Evolutionary conservation across 2,329 filamentous ascomycete species (phyloP).

Genomic region (Exophiala lecanii-corni): DNA sequence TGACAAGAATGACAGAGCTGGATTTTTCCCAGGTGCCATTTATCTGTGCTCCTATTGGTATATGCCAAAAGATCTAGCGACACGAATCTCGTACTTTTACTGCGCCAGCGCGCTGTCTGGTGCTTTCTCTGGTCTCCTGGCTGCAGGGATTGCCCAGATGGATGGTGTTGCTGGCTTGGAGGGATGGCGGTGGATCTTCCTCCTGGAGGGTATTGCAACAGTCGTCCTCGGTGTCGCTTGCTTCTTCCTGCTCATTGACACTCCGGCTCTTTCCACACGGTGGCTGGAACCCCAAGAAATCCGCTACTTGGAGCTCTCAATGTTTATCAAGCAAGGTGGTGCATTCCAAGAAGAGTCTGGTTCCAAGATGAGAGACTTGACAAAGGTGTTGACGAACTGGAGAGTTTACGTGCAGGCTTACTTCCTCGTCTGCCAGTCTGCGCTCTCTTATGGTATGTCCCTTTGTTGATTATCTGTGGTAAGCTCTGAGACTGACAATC

Average conservation of each 20-base stretch:
- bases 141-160: constrained; percentile 48
- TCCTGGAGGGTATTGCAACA: constrained; percentile 45
- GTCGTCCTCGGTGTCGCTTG: constrained; percentile 38
- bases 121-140: constrained; percentile 49
- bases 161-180: constrained; percentile 43
- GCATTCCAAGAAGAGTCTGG: constrained; percentile 15
- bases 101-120: constrained; percentile 45
- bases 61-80: constrained; percentile 38
- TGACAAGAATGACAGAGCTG: constrained; percentile 29
- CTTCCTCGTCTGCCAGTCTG: constrained; percentile 22
- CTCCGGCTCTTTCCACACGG: constrained; percentile 33
- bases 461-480: constrained; percentile 1
- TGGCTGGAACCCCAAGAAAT: constrained; percentile 13
- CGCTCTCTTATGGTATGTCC: constrained; percentile 12
- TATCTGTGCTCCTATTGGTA: constrained; percentile 46
- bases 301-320: constrained; percentile 11
- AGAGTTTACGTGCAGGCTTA: constrained; percentile 38
- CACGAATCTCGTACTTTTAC: constrained; percentile 40
- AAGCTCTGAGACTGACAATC: too few species aligned
- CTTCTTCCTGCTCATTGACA: constrained; percentile 43
- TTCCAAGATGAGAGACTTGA: constrained; percentile 40
- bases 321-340: constrained; percentile 15
- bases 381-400: constrained; percentile 45
- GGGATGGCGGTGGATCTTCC: constrained; percentile 53
- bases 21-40: constrained; percentile 38